phyloP scores from a whole-genome alignment of 2,329 filamentous ascomycete genomes.

The Penicillium vulpinum region DNA sequence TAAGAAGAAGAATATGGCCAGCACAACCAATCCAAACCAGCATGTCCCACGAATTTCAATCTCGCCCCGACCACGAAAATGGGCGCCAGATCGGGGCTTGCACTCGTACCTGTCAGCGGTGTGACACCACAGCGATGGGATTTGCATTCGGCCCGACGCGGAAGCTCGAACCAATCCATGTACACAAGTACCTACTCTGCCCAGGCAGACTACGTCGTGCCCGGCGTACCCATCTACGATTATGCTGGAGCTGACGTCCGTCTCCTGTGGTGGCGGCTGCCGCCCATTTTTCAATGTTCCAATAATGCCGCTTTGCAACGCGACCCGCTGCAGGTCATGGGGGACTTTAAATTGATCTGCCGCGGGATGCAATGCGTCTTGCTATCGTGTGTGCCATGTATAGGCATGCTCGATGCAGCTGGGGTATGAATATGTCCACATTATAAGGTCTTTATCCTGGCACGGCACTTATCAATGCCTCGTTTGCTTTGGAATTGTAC shows the following conservation, averaged over 20 bases:
- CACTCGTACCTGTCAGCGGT: constrained; percentile 18
- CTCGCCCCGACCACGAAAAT: constrained; percentile 11
- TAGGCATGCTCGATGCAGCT: not conserved
- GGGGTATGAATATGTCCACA: not conserved
- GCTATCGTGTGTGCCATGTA: constrained; percentile 3
- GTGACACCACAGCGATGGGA: constrained; percentile 21
- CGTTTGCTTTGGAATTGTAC: not conserved
- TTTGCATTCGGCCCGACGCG: constrained; percentile 19
- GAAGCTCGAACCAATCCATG: constrained; percentile 13
- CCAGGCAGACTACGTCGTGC: not conserved
- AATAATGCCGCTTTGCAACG: not conserved
- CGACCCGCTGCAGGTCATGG: constrained; percentile 6
- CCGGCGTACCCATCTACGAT: not conserved
- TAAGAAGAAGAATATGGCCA: not conserved
- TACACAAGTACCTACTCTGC: constrained; percentile 4
- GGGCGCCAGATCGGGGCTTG: constrained; percentile 14
- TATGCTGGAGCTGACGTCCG: constrained; percentile 14
- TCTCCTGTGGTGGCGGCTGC: constrained; percentile 9
- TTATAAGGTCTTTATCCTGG: not conserved
- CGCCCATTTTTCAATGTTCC: not conserved
- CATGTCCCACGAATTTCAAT: constrained; percentile 20
- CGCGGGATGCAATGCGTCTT: constrained; percentile 5
- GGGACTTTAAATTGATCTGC: constrained; percentile 15
- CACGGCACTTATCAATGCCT: not conserved
- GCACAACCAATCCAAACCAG: not conserved